A percentile compares a stretch with the other conserved stretches of the same genome.
Conservation (phyloP, 495 filamentous ascomycete genomes). For the Talaromyces adpressus region DNA sequence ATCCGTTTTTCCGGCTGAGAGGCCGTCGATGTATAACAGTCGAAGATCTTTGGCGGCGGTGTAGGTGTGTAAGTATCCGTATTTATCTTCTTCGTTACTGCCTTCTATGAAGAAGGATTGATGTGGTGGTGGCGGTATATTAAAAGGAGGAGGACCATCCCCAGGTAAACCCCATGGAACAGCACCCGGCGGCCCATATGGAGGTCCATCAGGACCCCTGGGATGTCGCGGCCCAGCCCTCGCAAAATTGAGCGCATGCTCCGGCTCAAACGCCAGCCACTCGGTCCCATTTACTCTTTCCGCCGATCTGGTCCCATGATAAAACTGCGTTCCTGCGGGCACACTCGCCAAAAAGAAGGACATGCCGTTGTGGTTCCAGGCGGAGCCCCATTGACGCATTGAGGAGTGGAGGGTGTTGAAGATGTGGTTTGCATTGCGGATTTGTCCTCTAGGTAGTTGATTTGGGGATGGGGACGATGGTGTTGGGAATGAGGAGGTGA, state of each 20-base stretch:
- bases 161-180: too few relatives aligned
- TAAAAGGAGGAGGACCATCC: neutral
- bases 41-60: slow-evolving; percentile 38
- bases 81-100: neutral
- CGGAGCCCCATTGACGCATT: slow-evolving; percentile 64
- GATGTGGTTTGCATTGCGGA: slow-evolving; percentile 48
- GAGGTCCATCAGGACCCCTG: neutral
- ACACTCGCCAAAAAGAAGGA: slow-evolving; percentile 55
- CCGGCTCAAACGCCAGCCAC: slow-evolving; percentile 66
- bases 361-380: slow-evolving; percentile 62
- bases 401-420: slow-evolving; percentile 63
- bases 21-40: slow-evolving; percentile 57
- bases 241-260: slow-evolving; percentile 57
- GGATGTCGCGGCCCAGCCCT: neutral
- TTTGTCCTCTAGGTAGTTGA: neutral
- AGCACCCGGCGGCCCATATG: too few relatives aligned
- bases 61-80: slow-evolving; percentile 52
- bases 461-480: neutral
- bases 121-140: neutral
- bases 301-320: slow-evolving; percentile 45
- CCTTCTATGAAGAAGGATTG: neutral
- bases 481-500: neutral
- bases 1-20: slow-evolving; percentile 48
- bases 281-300: slow-evolving; percentile 44
- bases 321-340: slow-evolving; percentile 51